Evolutionary conservation across 164 flowering plant species (phyloP), one percentile per base, ranked within the genome.

Genomic region (Houttuynia cordata): DNA sequence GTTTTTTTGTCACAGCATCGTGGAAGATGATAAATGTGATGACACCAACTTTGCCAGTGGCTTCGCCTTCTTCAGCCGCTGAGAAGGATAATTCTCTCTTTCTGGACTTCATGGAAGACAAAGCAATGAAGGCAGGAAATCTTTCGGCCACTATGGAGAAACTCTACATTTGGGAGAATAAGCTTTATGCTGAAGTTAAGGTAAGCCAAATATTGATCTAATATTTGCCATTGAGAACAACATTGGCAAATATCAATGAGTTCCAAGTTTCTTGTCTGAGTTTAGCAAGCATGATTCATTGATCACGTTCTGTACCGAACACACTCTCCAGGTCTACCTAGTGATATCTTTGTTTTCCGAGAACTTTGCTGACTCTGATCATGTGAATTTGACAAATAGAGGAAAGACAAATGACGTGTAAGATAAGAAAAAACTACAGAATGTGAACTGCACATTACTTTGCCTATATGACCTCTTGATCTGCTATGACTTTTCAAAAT

Each of bases 101-200:
- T 19, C 37, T 77, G 60, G 90, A 74, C 21, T 60, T 76, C 17
- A 80, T 79, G 56, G 88, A 74, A 66, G 87, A 79, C 5, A 24
- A 72, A 53, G 74, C 70, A 37, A 60, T 68, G 69, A 71, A 78
- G 59, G 70, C 85, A 0, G 60, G 68, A 56, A 83, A 74, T 62
- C 88, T 94, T 59, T 88, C 97, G 39, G 81, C 86, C 13, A 84
- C 96, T 18, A 66, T 94, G 67, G 87, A 84, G 34, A 94, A 87
- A 77, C 73, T 91, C 7, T 76, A 79, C 62, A 81, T 88, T 20
- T 94, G 95, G 99, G 99, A 91, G 82, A 94, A 88, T 78, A 94
- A 94, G 66, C 87, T 94, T 39, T 87, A 78, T 60, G 76, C 81
- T 19, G 99, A 94, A 82, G 97, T 94, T 21, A 94, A 91, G 96